A percentile compares a stretch with the other conserved stretches of the same genome.
Conservation (phyloP, 768 basidiomycete species). For the Lactifluus rugatus region DNA sequence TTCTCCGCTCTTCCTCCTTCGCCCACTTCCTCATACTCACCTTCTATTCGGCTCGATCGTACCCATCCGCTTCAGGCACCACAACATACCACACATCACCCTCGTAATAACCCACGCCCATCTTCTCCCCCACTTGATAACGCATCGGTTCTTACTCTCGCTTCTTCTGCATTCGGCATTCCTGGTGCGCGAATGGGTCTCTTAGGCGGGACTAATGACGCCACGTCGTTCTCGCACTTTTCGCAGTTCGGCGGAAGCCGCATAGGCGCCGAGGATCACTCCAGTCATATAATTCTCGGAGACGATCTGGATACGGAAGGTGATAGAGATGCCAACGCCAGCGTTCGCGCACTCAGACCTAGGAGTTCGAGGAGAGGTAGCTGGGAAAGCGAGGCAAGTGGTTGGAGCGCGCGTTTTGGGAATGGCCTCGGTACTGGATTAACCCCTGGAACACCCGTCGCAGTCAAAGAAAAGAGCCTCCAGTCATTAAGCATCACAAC, state of each 20-base stretch:
- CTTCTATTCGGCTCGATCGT: slow-evolving; percentile 27
- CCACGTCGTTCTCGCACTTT: slow-evolving; percentile 63
- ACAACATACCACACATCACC: slow-evolving; percentile 84
- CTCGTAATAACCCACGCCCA: slow-evolving; percentile 91
- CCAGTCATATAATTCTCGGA: slow-evolving; percentile 55
- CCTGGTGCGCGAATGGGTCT: slow-evolving; percentile 45
- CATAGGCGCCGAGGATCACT: slow-evolving; percentile 40
- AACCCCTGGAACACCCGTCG: neutral
- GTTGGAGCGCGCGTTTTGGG: slow-evolving; percentile 73
- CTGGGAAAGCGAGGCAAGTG: slow-evolving; percentile 85
- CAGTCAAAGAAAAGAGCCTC: slow-evolving; percentile 7
- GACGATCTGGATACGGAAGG: slow-evolving; percentile 27
- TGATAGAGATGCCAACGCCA: slow-evolving; percentile 70
- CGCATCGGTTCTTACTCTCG: slow-evolving; percentile 86
- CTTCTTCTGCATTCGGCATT: slow-evolving; percentile 83
- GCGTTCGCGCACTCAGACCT: slow-evolving; percentile 80
- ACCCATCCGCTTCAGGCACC: slow-evolving; percentile 64
- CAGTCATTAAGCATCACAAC: slow-evolving; percentile 17
- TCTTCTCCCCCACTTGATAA: slow-evolving; percentile 86
- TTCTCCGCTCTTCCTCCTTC: slow-evolving; percentile 61
- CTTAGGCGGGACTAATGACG: slow-evolving; percentile 22
- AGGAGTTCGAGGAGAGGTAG: slow-evolving; percentile 80
- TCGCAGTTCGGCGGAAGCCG: slow-evolving; percentile 32
- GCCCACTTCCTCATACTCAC: slow-evolving; percentile 33
- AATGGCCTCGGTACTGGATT: slow-evolving; percentile 33